A percentile compares a stretch with the other conserved stretches of the same genome.
Evolutionary conservation across 768 basidiomycete species (phyloP).

Genomic region (Daedaleopsis nitida): DNA sequence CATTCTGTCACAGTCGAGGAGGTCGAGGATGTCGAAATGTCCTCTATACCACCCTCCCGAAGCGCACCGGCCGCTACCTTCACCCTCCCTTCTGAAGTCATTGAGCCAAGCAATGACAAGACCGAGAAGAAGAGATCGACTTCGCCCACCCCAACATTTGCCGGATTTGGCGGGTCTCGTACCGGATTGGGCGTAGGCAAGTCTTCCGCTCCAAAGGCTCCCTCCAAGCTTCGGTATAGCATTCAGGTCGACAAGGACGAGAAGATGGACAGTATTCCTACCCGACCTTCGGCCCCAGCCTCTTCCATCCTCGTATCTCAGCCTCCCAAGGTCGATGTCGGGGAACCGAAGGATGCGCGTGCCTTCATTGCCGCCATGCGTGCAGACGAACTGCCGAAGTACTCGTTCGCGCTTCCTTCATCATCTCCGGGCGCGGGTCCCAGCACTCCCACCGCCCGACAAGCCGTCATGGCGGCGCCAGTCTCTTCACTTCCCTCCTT

Average conservation of each 20-base stretch:
- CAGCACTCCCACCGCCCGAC: constrained; percentile 26
- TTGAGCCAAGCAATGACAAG: constrained; percentile 38
- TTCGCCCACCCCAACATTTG: constrained; percentile 15
- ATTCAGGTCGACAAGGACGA: constrained; percentile 59
- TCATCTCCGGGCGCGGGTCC: constrained; percentile 29
- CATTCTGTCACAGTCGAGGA: constrained; percentile 32
- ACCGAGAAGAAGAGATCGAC: constrained; percentile 15
- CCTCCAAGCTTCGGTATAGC: constrained; percentile 77
- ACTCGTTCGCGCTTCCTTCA: constrained; percentile 29
- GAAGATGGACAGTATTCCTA: constrained; percentile 19
- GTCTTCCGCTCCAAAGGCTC: constrained; percentile 67
- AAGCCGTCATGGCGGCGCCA: constrained; percentile 43
- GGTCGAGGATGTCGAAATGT: constrained; percentile 36
- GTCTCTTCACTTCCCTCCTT: constrained; percentile 48
- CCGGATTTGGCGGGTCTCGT: constrained; percentile 9
- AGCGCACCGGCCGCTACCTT: constrained; percentile 16
- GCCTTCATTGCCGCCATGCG: constrained; percentile 32
- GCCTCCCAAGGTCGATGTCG: background rate
- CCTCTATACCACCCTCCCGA: constrained; percentile 16
- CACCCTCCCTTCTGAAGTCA: constrained; percentile 39
- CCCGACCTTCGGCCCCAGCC: background rate
- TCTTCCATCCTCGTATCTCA: background rate
- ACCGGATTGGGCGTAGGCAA: constrained; percentile 33
- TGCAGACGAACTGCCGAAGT: constrained; percentile 38
- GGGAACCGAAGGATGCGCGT: constrained; percentile 24